phyloP scores from a whole-genome alignment of 2,329 filamentous ascomycete species.

The Neurospora sp. region DNA sequence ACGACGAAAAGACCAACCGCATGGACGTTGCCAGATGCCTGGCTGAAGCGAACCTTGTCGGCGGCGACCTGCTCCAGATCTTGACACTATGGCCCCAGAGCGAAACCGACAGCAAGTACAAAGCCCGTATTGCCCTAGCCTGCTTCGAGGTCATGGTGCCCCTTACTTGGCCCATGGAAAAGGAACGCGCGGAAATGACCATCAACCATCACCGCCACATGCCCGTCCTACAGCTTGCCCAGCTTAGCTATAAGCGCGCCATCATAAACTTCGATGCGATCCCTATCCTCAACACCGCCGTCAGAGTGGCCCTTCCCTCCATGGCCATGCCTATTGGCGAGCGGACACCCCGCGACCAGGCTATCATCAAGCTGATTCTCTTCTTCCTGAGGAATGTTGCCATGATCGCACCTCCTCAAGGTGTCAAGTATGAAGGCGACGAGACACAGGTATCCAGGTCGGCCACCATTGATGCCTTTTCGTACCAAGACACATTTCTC shows the following conservation, averaged over 20 bases:
- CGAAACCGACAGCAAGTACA: slow-evolving; percentile 61
- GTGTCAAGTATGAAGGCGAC: slow-evolving; percentile 71
- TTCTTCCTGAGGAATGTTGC: slow-evolving; percentile 85
- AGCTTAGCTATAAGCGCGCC: slow-evolving; percentile 80
- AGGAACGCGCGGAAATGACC: slow-evolving; percentile 70
- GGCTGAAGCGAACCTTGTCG: slow-evolving; percentile 83
- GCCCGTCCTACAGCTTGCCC: slow-evolving; percentile 78
- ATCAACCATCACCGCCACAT: slow-evolving; percentile 88
- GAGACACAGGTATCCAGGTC: slow-evolving; percentile 84
- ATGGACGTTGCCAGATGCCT: slow-evolving; percentile 92
- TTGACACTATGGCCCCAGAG: slow-evolving; percentile 71
- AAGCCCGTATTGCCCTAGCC: slow-evolving; percentile 68
- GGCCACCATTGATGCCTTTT: slow-evolving; percentile 77
- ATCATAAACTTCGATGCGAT: slow-evolving; percentile 75
- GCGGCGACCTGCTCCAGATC: slow-evolving; percentile 83
- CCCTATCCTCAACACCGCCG: slow-evolving; percentile 67
- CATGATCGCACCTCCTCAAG: slow-evolving; percentile 66
- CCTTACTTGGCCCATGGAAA: slow-evolving; percentile 86
- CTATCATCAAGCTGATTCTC: slow-evolving; percentile 81
- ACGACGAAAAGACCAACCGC: slow-evolving; percentile 86
- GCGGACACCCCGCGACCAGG: slow-evolving; percentile 70
- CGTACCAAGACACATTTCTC: slow-evolving; percentile 82
- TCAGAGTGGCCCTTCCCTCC: slow-evolving; percentile 72
- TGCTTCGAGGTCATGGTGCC: slow-evolving; percentile 87
- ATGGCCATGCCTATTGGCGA: slow-evolving; percentile 74